Evolutionary conservation across 2,329 filamentous ascomycete genomes (phyloP).

Genomic region (Apiospora rasikravindrae): DNA sequence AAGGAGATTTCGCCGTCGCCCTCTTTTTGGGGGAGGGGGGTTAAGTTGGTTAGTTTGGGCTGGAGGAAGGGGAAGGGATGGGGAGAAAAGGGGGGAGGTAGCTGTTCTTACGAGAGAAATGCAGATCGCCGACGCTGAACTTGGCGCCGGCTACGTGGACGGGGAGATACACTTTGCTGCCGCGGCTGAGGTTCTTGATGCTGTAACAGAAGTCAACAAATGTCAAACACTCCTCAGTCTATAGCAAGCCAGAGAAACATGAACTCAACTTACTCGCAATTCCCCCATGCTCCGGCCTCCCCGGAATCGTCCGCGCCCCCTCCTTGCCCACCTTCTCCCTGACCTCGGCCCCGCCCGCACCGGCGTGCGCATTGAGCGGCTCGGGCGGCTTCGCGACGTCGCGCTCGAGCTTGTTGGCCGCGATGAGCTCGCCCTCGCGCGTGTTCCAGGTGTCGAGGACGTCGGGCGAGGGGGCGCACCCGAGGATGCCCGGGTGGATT

Average conservation of each 20-base stretch:
- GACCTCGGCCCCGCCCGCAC: slow-evolving; percentile 60
- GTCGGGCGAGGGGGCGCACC: slow-evolving; percentile 82
- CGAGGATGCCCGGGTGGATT: slow-evolving; percentile 90
- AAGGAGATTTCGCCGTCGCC: slow-evolving; percentile 92
- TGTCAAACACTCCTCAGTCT: background rate
- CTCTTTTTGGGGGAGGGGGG: slow-evolving; percentile 46
- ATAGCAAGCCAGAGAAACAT: too few relatives aligned
- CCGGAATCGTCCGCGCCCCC: slow-evolving; percentile 84
- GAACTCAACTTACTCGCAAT: slow-evolving; percentile 75
- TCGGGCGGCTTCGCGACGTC: slow-evolving; percentile 81
- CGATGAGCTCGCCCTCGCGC: slow-evolving; percentile 81
- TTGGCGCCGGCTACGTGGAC: slow-evolving; percentile 88
- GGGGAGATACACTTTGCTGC: slow-evolving; percentile 83
- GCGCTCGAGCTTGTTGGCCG: slow-evolving; percentile 67
- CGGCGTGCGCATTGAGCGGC: slow-evolving; percentile 74
- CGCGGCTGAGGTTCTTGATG: slow-evolving; percentile 83
- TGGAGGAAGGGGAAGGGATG: background rate
- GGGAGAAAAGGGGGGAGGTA: background rate
- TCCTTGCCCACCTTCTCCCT: slow-evolving; percentile 74
- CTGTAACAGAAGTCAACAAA: slow-evolving; percentile 27
- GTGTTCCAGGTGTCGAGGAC: slow-evolving; percentile 83
- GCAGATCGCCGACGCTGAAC: slow-evolving; percentile 87
- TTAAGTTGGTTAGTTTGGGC: background rate
- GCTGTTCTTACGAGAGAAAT: slow-evolving; percentile 68
- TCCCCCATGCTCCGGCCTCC: slow-evolving; percentile 85